Conservation (phyloP, 768 basidiomycete genomes). For the Asterophora parasitica region DNA sequence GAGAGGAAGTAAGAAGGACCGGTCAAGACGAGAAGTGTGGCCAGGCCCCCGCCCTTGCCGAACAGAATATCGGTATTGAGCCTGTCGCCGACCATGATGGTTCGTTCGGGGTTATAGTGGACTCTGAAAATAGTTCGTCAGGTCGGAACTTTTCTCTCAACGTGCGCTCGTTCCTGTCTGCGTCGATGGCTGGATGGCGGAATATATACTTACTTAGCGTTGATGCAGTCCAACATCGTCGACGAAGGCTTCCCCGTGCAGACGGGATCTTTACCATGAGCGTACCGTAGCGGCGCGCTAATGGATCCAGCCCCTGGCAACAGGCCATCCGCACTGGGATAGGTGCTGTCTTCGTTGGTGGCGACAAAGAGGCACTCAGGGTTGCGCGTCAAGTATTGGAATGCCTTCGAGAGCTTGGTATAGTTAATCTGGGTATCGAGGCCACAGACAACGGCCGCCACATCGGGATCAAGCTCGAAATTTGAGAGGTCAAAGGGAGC, state of each 20-base stretch:
- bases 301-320: conserved; percentile 86
- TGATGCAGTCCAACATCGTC: conserved; percentile 92
- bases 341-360: conserved; percentile 93
- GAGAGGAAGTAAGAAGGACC: conserved; percentile 37
- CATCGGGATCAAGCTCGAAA: conserved; percentile 70
- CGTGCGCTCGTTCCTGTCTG: background rate
- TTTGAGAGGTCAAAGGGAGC: conserved; percentile 60
- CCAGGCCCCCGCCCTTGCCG: conserved; percentile 78
- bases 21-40: conserved; percentile 90
- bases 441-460: conserved; percentile 94
- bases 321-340: conserved; percentile 64
- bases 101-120: conserved; percentile 76
- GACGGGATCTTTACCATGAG: conserved; percentile 65
- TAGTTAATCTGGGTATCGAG: conserved; percentile 87
- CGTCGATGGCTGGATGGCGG: no score
- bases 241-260: conserved; percentile 88
- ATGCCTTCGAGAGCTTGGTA: conserved; percentile 90
- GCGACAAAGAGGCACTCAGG: conserved; percentile 78
- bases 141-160: conserved; percentile 8
- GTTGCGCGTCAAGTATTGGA: conserved; percentile 82
- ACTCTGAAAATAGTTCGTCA: conserved; percentile 46
- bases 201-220: conserved; percentile 42
- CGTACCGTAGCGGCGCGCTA: conserved; percentile 75
- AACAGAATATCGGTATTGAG: conserved; percentile 95
- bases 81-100: conserved; percentile 95